Evolutionary conservation across 176 grass and related monocot genomes (phyloP), one percentile per base, ranked within the genome.

Genomic region (Tuctoria greenei): DNA sequence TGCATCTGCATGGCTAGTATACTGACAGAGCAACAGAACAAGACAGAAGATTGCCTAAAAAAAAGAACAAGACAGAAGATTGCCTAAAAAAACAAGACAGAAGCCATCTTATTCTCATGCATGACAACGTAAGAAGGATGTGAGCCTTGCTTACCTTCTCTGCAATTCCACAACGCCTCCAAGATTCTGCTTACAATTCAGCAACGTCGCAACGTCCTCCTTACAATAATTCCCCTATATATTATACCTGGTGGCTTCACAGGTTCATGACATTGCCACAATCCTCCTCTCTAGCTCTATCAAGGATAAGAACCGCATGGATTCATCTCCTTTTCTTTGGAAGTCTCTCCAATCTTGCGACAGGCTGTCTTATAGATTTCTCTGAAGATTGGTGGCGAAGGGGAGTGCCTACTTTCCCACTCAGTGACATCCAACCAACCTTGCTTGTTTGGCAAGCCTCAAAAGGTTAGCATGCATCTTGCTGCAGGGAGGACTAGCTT

Each of bases 371-470:
- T 85, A 90, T 93, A 90, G 69, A 78, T 83, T 34, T 79, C 31
- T 82, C 82, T 83, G 16, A 57, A 67, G 67, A 84, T 79, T 67
- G 82, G 50, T 83, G 80, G 67, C 67, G 72, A 64, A 66, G 69
- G 84, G 40, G 80, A 71, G 79, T 65, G 84, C 64, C 78, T 72
- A 83, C 82, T 90, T 84, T 68, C 77, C 78, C 66, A 88, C 88
- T 86, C 85, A 45, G 77, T 90, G 88, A 86, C 82, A 61, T 61
- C 85, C 62, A 73, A 80, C 87, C 88, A 83, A 93, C 91, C 86
- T 90, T 93, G 80, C 91, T 93, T 93, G 74, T 86, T 69, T 45
- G 69, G 60, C 12, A 93, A 93, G 91, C 75, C 66, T 88, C 86
- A 61, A 76, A 74, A 86, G 75, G 78, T 52, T 20, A 51, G 16